Base-by-base conservation (phyloP, 345 rosid genomes). In the Erysimum cheiranthoides region DNA sequence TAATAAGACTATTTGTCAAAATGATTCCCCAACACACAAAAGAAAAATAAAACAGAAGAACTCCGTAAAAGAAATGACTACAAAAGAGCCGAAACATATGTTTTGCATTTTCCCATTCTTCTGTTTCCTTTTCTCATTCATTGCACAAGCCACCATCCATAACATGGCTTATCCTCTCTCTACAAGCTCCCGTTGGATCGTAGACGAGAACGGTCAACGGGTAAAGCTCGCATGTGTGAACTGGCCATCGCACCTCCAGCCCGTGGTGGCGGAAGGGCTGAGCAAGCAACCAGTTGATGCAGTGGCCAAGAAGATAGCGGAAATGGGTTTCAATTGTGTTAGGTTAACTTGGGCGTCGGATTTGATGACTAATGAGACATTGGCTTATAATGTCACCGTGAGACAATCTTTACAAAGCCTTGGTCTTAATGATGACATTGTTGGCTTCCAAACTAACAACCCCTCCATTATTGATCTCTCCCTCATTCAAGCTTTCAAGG, bases 401-500 rank as follows among this genome's bases (percentile, higher is more conserved):
- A 75, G 89, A 40, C 82, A 85, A 73, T 94, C 97, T 3, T 84
- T 94, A 80, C 89, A 75, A 74, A 75, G 79, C 57, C 80, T 89
- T 69, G 95, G 90, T 27, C 80, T 94, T 71, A 43, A 76, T 16
- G 90, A 86, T 43, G 78, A 88, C 71, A 82, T 94, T 57, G 75
- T 87, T 38, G 95, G 95, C 27, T 67, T 94, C 72, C 88, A 85
- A 34, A 72, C 83, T 57, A 84, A 90, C 82, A 94, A 94, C 73
- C 98, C 98, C 62, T 82, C 87, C 73, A 85, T 94, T 60, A 65
- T 92, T 50, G 96, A 94, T 73, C 83, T 87, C 25, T 73, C 98
- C 40, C 92, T 92, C 79, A 72, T 90, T 45, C 63, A 90, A 76
- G 93, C 95, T 75, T 92, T 54, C 60, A 88, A 89, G 98, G 98